Base-by-base conservation (phyloP, 2,329 filamentous ascomycete genomes). In the Alternaria novae-zelandiae region DNA sequence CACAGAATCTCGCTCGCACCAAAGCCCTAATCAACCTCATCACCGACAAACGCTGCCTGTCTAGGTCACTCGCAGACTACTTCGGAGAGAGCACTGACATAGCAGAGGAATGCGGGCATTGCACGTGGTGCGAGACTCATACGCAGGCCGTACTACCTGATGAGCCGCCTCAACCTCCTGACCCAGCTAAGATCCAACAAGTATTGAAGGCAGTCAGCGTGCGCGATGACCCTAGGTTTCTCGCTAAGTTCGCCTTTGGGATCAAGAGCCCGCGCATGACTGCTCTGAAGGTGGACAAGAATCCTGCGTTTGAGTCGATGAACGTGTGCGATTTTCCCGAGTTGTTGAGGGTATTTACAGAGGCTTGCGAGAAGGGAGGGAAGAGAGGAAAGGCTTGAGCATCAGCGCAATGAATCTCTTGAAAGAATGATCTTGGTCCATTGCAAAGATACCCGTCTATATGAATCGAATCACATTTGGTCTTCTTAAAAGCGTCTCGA, bases 181-280 rank as follows among this genome's bases (percentile, higher is more conserved):
- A 87, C 59, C 59, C 68, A 0, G 61, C 61, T 0, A 78, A 79
- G 0, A 84, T 89, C 50, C 60, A 74, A 7, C 73, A 70, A 2
- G 76, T 90, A 0, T 75, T 90, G 2, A 64, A 74, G 0, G 79
- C 74, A 0, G 83, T 85, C 12, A 68, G 76, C 1, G 82, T 84
- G 1, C 80, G 86, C 3, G 86, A 90, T 50, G 88, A 90, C 70
- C 82, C 88, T 3, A 77, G 88, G 12, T 86, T 89, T 66, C 77
- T 90, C 26, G 86, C 88, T 0, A 82, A 86, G 20, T 78, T 90
- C 5, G 88, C 87, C 0, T 90, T 89, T 71, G 88, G 88, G 0
- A 89, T 90, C 70, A 81, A 80, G 47, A 90, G 86, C 67, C 88
- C 88, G 0, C 78, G 87, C 1, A 82, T 88, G 1, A 81, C 77